Base-by-base conservation (phyloP, 2,329 filamentous ascomycete genomes). In the Pseudogymnoascus sp. region DNA sequence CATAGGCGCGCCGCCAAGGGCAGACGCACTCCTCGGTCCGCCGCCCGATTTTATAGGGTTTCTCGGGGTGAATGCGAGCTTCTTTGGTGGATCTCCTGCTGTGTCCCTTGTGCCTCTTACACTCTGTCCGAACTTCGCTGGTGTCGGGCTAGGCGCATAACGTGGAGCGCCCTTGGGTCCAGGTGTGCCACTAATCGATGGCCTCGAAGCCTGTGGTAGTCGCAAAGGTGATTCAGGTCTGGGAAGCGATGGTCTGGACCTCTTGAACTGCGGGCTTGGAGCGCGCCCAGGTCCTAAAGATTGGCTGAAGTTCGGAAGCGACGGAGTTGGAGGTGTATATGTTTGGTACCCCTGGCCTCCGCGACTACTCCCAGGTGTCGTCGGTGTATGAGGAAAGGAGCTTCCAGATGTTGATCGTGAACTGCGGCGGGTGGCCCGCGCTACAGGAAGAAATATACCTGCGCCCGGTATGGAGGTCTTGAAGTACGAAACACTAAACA, bases 401-500 rank as follows among this genome's bases (percentile, higher is more conserved):
- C 78, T 80, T 37, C 78, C 77, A 38, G 83, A 79, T 31, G 80
- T 78, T 12, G 78, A 76, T 21, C 81, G 81, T 42, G 83, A 85
- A 60, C 83, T 84, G 72, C 85, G 88, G 75, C 84, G 89, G 72
- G 83, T 82, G 36, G 90, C 90, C 74, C 96, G 95, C 74, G 88
- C 85, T 14, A 95, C 79, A 3, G 95, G 95, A 12, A 99, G 82
- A 73, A 99, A 99, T 71, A 99, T 97, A 65, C 95, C 95, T 2
- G 95, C 87, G 66, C 91, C 91, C 0, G 90, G 84, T 21, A 88
- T 78, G 2, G 83, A 82, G 10, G 95, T 96, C 37, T 81, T 82
- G 75, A 99, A 99, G 77, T 99, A 99, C 36, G 80, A 85, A 59
- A 87, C 73, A 63, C 85, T 88, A 72, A 38, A 67, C 63, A 50